Evolutionary conservation across 345 rosid genomes (phyloP), one percentile per base, ranked within the genome.

Genomic region (Boechera stricta): DNA sequence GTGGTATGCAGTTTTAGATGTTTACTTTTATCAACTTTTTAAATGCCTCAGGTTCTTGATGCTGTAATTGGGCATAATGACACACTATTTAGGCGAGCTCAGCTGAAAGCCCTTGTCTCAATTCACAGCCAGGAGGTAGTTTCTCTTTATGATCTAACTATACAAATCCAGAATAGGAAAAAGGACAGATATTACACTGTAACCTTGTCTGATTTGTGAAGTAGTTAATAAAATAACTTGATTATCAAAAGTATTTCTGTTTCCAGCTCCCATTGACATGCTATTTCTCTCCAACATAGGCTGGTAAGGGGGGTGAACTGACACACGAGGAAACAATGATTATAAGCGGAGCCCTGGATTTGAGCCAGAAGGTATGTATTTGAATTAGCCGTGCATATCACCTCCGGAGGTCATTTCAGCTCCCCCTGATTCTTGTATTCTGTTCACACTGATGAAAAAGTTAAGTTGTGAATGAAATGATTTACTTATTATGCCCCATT

Each of bases 231-330:
- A 57, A 66, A 69, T 65, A 74, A 28, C 57, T 81, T 72, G 62
- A 33, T 28, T 42, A 36, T 57, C 32, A 11, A 55, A 42, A 72
- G 52, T 54, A 5, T 3, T 68, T 63, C 75, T 64, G 42, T 74
- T 68, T 73, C 68, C 76, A 71, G 72, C 75, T 77, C 75, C 36
- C 15, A 8, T 38, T 82, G 62, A 71, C 75, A 42, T 83, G 49
- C 41, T 54, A 47, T 66, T 85, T 69, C 51, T 75, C 52, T 70
- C 48, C 63, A 71, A 69, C 77, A 58, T 78, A 92, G 99, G 99
- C 99, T 77, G 99, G 98, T 53, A 91, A 88, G 76, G 99, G 99
- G 9, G 99, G 99, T 74, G 99, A 95, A 79, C 94, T 95, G 72
- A 90, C 98, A 12, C 99, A 89, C 72, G 99, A 95, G 73, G 98